Evolutionary conservation across 1,284 basidiomycete species (phyloP).

Genomic region (Leccinum proliferum): DNA sequence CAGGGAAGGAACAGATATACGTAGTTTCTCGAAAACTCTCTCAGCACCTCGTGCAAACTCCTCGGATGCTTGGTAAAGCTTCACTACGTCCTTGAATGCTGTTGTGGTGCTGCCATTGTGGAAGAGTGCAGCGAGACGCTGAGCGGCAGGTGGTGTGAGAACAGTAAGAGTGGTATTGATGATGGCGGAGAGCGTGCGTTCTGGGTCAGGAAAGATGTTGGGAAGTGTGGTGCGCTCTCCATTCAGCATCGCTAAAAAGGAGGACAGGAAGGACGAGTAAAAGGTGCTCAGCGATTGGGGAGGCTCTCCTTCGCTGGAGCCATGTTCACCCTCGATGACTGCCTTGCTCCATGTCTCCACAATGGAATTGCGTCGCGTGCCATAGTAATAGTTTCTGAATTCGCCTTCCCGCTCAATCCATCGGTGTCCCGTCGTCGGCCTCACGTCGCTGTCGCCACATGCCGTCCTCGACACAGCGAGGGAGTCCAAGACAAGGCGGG

Average conservation of each 20-base stretch:
- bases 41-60: slow-evolving; percentile 72
- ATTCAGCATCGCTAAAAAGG: slow-evolving; percentile 62
- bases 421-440: too few relatives aligned
- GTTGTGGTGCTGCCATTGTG: slow-evolving; percentile 54
- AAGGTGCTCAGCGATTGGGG: slow-evolving; percentile 53
- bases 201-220: slow-evolving; percentile 78
- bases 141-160: slow-evolving; percentile 75
- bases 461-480: too few relatives aligned
- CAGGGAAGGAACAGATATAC: slow-evolving; percentile 37
- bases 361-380: slow-evolving; percentile 63
- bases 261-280: slow-evolving; percentile 67
- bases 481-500: too few relatives aligned
- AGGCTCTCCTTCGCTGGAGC: slow-evolving; percentile 23
- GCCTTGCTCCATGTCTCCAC: slow-evolving; percentile 66
- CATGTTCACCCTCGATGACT: slow-evolving; percentile 35
- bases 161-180: slow-evolving; percentile 75
- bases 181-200: slow-evolving; percentile 69
- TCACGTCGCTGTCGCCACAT: too few relatives aligned
- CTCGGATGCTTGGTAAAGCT: slow-evolving; percentile 68
- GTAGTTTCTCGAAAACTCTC: slow-evolving; percentile 72
- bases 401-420: slow-evolving; percentile 82
- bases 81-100: slow-evolving; percentile 67
- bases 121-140: slow-evolving; percentile 65
- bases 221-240: slow-evolving; percentile 72
- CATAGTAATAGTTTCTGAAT: slow-evolving; percentile 91